Evolutionary conservation across 345 rosid genomes (phyloP).

Genomic region (Lagerstroemia speciosa): DNA sequence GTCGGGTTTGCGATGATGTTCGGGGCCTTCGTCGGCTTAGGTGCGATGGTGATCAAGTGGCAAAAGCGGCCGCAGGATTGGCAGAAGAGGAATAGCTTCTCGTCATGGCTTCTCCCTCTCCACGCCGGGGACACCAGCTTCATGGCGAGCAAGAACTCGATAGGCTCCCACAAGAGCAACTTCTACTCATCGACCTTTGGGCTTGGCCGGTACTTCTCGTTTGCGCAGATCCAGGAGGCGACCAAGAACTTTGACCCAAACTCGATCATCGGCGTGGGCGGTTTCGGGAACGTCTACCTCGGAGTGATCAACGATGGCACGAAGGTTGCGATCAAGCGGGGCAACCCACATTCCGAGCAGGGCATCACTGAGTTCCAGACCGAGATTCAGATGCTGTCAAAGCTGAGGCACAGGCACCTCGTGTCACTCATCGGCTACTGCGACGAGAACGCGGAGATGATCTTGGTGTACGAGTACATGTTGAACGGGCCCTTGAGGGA

Average conservation of each 20-base stretch:
- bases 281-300: slow-evolving; percentile 40
- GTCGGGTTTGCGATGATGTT: slow-evolving; percentile 22
- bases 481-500: slow-evolving; percentile 34
- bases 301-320: slow-evolving; percentile 29
- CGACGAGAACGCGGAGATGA: slow-evolving; percentile 39
- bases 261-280: slow-evolving; percentile 30
- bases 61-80: slow-evolving; percentile 21
- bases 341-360: slow-evolving; percentile 43
- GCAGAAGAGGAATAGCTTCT: slow-evolving; percentile 18
- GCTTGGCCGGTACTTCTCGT: slow-evolving; percentile 16
- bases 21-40: slow-evolving; percentile 17
- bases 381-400: slow-evolving; percentile 43
- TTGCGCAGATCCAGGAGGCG: slow-evolving; percentile 15
- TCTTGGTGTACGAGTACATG: slow-evolving; percentile 42
- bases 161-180: slow-evolving; percentile 17
- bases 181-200: slow-evolving; percentile 14
- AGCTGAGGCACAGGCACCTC: slow-evolving; percentile 40
- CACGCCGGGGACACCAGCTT: slow-evolving; percentile 15
- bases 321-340: slow-evolving; percentile 40
- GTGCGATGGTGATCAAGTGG: slow-evolving; percentile 19
- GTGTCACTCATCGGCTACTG: slow-evolving; percentile 42
- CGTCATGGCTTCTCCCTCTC: slow-evolving; percentile 19
- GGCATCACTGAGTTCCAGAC: slow-evolving; percentile 41
- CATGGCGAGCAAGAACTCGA: slow-evolving; percentile 14
- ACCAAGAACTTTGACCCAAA: slow-evolving; percentile 16